Evolutionary conservation across 345 rosid species (phyloP).

Genomic region (Rhizophora apiculata): DNA sequence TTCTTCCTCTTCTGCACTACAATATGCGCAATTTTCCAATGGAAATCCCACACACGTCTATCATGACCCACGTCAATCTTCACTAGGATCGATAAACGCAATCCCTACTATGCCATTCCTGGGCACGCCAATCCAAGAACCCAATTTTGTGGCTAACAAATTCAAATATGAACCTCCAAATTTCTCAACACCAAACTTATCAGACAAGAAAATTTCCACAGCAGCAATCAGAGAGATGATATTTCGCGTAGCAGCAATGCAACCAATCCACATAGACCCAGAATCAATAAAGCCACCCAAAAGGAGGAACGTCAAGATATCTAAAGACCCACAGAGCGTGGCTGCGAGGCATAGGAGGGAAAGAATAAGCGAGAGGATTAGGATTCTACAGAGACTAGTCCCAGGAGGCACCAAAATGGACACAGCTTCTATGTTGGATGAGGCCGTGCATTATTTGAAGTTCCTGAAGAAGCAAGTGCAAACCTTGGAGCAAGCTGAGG

Average conservation of each 20-base stretch:
- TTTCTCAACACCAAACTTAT: slow-evolving; percentile 23
- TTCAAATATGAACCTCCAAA: slow-evolving; percentile 12
- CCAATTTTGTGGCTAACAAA: slow-evolving; percentile 8
- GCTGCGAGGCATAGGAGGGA: slow-evolving; percentile 90
- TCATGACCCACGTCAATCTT: not conserved
- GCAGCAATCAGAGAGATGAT: slow-evolving; percentile 87
- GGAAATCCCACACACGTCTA: slow-evolving; percentile 10
- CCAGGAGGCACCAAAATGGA: slow-evolving; percentile 99
- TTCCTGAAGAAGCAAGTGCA: slow-evolving; percentile 85
- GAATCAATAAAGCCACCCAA: slow-evolving; percentile 83
- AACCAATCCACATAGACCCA: slow-evolving; percentile 82
- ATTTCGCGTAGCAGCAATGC: slow-evolving; percentile 84
- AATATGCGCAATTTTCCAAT: slow-evolving; percentile 32
- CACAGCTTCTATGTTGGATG: slow-evolving; percentile 92
- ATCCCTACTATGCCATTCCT: slow-evolving; percentile 12
- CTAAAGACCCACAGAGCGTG: slow-evolving; percentile 93
- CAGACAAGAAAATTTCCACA: slow-evolving; percentile 39
- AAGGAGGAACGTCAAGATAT: slow-evolving; percentile 81
- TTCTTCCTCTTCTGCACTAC: slow-evolving; percentile 7
- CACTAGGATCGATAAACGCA: not conserved
- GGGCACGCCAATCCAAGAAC: slow-evolving; percentile 27
- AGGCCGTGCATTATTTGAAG: slow-evolving; percentile 89
- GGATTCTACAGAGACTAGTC: slow-evolving; percentile 92
- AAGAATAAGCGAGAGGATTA: slow-evolving; percentile 79
- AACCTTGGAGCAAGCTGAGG: slow-evolving; percentile 65